Evolutionary conservation across 495 filamentous ascomycete species (phyloP).

Genomic region (Aspergillus incahuasiensis): DNA sequence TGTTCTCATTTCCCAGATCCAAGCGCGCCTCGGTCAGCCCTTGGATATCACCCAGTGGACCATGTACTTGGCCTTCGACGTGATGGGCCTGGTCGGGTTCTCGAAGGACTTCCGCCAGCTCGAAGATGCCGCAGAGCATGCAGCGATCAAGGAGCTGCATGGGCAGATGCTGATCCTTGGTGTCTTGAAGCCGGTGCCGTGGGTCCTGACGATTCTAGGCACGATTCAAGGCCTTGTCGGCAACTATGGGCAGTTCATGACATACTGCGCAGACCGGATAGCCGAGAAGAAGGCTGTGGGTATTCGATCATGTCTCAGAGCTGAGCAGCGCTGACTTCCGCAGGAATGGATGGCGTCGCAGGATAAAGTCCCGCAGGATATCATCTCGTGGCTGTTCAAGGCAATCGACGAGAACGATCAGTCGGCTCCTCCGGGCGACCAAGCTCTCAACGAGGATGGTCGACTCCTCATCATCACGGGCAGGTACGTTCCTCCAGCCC

Average conservation of each 20-base stretch:
- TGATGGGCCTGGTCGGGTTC: conserved; percentile 67
- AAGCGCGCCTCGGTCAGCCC: neutral
- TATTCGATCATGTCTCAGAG: neutral
- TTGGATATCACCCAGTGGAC: conserved; percentile 58
- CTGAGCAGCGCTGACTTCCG: neutral
- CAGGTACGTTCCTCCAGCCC: conserved; percentile 15
- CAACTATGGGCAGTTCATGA: conserved; percentile 7
- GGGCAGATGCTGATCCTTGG: conserved; percentile 17
- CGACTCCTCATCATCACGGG: conserved; percentile 28
- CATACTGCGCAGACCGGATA: conserved; percentile 8
- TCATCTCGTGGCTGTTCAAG: conserved; percentile 28
- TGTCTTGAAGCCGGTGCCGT: conserved; percentile 19
- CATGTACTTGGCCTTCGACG: conserved; percentile 45
- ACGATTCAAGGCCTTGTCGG: conserved; percentile 14
- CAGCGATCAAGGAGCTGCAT: conserved; percentile 42
- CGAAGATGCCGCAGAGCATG: conserved; percentile 52
- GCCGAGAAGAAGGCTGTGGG: conserved; percentile 11
- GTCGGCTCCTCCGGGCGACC: conserved; percentile 11
- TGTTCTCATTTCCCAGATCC: conserved; percentile 13
- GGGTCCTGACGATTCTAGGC: conserved; percentile 15
- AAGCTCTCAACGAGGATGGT: conserved; percentile 21
- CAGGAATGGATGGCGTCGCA: conserved; percentile 14
- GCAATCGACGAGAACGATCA: conserved; percentile 18
- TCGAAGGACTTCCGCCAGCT: conserved; percentile 69
- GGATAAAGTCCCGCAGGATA: conserved; percentile 19